These are phyloP conservation scores for Aspergillus asperescens DNA, from an alignment of 495 filamentous ascomycete genomes.

Conservation along the genomic window DNA sequence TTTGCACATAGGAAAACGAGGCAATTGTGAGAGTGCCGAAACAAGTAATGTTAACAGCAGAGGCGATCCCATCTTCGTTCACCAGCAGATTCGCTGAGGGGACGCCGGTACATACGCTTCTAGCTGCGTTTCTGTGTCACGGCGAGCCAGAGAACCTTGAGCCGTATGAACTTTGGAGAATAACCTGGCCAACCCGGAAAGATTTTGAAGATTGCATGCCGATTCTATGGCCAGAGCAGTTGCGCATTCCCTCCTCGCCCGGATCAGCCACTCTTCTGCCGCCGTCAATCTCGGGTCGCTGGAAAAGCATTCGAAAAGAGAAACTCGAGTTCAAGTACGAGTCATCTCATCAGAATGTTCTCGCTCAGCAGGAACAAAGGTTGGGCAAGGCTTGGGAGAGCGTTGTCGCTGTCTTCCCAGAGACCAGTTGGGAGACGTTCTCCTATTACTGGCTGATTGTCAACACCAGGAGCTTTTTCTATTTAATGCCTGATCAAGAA, in stretches of 20 bases:
- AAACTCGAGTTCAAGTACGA: constrained; percentile 26
- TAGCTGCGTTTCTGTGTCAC: constrained; percentile 65
- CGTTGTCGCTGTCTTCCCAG: constrained; percentile 48
- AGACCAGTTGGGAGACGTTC: constrained; percentile 50
- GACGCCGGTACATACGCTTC: constrained; percentile 60
- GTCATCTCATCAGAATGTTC: constrained; percentile 44
- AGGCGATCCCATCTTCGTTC: constrained; percentile 50
- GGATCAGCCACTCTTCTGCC: constrained; percentile 26
- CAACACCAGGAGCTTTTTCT: constrained; percentile 81
- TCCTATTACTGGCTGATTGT: constrained; percentile 74
- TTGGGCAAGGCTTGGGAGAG: constrained; percentile 56
- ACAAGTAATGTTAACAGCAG: constrained; percentile 54
- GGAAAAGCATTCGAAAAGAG: constrained; percentile 27
- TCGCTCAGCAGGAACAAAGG: constrained; percentile 57
- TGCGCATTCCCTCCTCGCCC: no score
- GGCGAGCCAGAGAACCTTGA: constrained; percentile 28
- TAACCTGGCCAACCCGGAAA: constrained; percentile 56
- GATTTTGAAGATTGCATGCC: constrained; percentile 63
- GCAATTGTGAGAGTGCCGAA: constrained; percentile 60
- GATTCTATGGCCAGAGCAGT: constrained; percentile 54
- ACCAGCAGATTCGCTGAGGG: constrained; percentile 40
- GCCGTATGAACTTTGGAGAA: constrained; percentile 54
- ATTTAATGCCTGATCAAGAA: constrained; percentile 48
- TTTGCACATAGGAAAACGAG: constrained; percentile 40
- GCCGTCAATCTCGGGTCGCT: constrained; percentile 38